phyloP scores from a whole-genome alignment of 495 filamentous ascomycete species.

The Daldinia decipiens region DNA sequence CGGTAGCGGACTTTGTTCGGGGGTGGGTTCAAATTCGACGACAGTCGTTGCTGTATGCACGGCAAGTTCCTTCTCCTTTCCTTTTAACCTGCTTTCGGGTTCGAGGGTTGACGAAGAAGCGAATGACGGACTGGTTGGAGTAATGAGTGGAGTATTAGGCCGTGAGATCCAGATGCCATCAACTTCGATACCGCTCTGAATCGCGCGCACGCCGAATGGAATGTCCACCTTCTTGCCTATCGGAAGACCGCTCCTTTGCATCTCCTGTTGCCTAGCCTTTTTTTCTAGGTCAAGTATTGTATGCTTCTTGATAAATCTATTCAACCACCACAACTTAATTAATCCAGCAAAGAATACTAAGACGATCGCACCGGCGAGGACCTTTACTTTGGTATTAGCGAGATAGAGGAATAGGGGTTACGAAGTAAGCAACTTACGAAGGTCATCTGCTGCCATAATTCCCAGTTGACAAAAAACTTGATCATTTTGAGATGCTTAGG shows the following conservation, averaged over 20 bases:
- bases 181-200: conserved; percentile 85
- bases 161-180: conserved; percentile 90
- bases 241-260: conserved; percentile 62
- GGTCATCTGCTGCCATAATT: conserved; percentile 89
- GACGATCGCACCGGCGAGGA: conserved; percentile 60
- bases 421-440: conserved; percentile 70
- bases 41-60: conserved; percentile 29
- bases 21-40: conserved; percentile 36
- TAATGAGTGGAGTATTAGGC: conserved; percentile 63
- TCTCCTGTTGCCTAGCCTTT: conserved; percentile 63
- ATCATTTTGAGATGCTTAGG: conserved; percentile 47
- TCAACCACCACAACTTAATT: conserved; percentile 69
- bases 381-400: conserved; percentile 49
- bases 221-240: conserved; percentile 66
- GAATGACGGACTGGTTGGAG: conserved; percentile 41
- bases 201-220: conserved; percentile 88
- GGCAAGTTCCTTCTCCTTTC: conserved; percentile 40
- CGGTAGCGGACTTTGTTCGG: conserved; percentile 46
- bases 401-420: conserved; percentile 2
- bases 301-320: conserved; percentile 71
- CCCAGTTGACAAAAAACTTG: conserved; percentile 80
- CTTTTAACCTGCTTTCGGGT: conserved; percentile 33
- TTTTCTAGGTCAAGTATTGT: conserved; percentile 72
- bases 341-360: conserved; percentile 63
- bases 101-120: conserved; percentile 51